Percentiles rank a stretch among this genome's conserved stretches.
Conservation (phyloP, 305 asterid genomes). For the Fraxinus greggii region DNA sequence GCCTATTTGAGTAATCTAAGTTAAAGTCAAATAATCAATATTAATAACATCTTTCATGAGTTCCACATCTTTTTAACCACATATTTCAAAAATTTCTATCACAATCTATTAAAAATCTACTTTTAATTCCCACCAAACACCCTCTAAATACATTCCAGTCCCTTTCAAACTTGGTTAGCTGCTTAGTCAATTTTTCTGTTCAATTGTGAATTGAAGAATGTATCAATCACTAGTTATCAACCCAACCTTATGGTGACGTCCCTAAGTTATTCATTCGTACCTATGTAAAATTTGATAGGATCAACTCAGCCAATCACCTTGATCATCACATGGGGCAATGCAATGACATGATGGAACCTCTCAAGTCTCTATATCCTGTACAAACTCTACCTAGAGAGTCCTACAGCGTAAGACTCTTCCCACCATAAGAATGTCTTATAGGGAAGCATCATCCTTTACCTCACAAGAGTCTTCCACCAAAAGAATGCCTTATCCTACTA, state of each 20-base stretch:
- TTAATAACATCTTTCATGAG: too few species aligned
- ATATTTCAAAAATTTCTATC: too few species aligned
- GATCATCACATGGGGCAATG: background rate
- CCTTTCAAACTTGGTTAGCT: background rate
- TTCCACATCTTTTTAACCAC: too few species aligned
- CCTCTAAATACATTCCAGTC: background rate
- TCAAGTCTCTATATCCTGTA: background rate
- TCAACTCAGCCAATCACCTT: background rate
- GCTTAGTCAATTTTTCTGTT: background rate
- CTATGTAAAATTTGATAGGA: background rate
- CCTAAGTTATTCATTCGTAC: background rate
- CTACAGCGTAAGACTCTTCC: background rate
- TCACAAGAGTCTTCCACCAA: background rate
- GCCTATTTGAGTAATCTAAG: too few species aligned
- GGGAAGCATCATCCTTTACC: background rate
- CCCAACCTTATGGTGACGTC: background rate
- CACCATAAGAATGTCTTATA: background rate
- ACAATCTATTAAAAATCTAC: too few species aligned
- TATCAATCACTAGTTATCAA: background rate
- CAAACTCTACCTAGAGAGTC: background rate
- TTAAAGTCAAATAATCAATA: too few species aligned
- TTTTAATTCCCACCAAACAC: too few species aligned
- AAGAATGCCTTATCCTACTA: background rate
- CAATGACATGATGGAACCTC: background rate
- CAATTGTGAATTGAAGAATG: background rate